These are phyloP conservation scores for Lasiodiplodia citricola DNA, from an alignment of 2,329 filamentous ascomycete species.

Conservation along the genomic window DNA sequence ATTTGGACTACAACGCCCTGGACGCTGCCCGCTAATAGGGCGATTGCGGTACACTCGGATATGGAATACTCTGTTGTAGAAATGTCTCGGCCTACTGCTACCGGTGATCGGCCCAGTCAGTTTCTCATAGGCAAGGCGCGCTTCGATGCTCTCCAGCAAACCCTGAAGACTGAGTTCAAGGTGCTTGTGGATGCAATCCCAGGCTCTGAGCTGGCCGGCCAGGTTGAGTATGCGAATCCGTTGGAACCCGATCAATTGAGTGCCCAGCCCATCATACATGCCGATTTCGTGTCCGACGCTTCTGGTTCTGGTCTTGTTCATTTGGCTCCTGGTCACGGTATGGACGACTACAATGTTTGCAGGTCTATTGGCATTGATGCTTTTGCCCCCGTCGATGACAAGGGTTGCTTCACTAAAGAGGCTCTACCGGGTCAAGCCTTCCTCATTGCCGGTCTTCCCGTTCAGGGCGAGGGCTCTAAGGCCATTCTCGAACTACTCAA, in stretches of 20 bases:
- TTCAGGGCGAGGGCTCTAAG: slow-evolving; percentile 71
- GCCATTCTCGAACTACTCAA: slow-evolving; percentile 73
- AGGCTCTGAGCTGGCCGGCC: slow-evolving; percentile 68
- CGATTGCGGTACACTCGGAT: slow-evolving; percentile 79
- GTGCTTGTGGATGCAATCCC: slow-evolving; percentile 63
- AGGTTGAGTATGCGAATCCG: slow-evolving; percentile 59
- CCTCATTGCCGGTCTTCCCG: slow-evolving; percentile 71
- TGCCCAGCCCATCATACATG: slow-evolving; percentile 75
- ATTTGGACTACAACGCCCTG: slow-evolving; percentile 99
- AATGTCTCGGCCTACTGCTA: slow-evolving; percentile 36
- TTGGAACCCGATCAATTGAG: slow-evolving; percentile 65
- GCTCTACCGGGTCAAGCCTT: slow-evolving; percentile 74
- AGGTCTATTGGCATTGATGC: slow-evolving; percentile 70
- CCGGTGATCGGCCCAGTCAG: slow-evolving; percentile 41
- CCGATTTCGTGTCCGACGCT: slow-evolving; percentile 84
- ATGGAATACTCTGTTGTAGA: slow-evolving; percentile 75
- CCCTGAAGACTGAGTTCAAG: slow-evolving; percentile 42
- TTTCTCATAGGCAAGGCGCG: slow-evolving; percentile 76
- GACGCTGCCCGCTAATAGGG: slow-evolving; percentile 92
- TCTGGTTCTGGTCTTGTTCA: slow-evolving; percentile 98
- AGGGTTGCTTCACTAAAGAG: slow-evolving; percentile 79
- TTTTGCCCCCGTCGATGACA: slow-evolving; percentile 81
- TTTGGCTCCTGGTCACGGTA: slow-evolving; percentile 90
- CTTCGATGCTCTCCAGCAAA: slow-evolving; percentile 58
- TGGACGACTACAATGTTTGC: slow-evolving; percentile 93